phyloP scores from a whole-genome alignment of 2,329 filamentous ascomycete species.

The Fusarium xyrophilum region DNA sequence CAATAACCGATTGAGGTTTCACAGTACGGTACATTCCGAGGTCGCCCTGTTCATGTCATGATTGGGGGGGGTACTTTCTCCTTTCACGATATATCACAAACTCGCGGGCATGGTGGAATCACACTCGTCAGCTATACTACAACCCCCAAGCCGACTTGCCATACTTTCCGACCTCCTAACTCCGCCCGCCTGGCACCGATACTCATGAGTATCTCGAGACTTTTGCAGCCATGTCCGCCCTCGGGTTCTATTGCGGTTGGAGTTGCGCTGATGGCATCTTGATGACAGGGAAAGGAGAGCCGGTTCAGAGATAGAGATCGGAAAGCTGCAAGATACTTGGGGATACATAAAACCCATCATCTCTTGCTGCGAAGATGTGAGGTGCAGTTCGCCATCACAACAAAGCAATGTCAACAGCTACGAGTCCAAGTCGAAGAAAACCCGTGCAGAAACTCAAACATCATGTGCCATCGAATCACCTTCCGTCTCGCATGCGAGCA shows the following conservation, averaged over 20 bases:
- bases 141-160: background rate
- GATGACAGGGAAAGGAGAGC: slow-evolving; percentile 4
- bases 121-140: slow-evolving; percentile 23
- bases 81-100: slow-evolving; percentile 17
- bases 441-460: slow-evolving; percentile 5
- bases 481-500: slow-evolving; percentile 62
- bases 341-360: slow-evolving; percentile 22
- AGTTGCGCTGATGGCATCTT: slow-evolving; percentile 14
- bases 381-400: background rate
- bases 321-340: background rate
- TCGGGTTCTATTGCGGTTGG: slow-evolving; percentile 29
- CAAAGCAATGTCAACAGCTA: background rate
- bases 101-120: slow-evolving; percentile 1
- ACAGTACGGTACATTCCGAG: slow-evolving; percentile 6
- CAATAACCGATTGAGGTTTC: slow-evolving; percentile 17
- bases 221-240: slow-evolving; percentile 30
- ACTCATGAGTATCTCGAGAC: slow-evolving; percentile 2
- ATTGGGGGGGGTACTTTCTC: background rate
- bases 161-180: slow-evolving; percentile 6
- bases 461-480: slow-evolving; percentile 58
- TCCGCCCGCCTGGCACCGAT: slow-evolving; percentile 16
- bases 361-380: background rate
- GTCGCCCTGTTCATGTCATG: background rate
- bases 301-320: background rate
- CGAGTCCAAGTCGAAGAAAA: background rate